These are phyloP conservation scores for Candida sp. DNA, from an alignment of 1,139 yeast species.

Conservation along the genomic window DNA sequence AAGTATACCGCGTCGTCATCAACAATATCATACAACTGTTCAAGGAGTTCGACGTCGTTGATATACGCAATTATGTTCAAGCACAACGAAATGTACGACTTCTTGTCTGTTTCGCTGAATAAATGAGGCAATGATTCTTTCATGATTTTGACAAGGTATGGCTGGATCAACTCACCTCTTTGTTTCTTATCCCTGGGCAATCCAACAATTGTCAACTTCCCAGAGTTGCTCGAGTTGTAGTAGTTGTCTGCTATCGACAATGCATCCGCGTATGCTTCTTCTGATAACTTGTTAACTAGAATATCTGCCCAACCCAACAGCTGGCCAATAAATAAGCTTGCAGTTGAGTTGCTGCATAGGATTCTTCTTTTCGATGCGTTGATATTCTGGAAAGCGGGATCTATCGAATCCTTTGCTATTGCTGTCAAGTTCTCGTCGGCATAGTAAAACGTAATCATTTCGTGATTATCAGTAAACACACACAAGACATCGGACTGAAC, in stretches of 20 bases:
- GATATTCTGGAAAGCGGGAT: slow-evolving; percentile 17
- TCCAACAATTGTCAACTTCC: slow-evolving; percentile 52
- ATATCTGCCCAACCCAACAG: slow-evolving; percentile 79
- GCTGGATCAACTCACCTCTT: slow-evolving; percentile 54
- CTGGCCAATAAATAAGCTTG: slow-evolving; percentile 50
- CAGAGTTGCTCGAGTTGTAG: slow-evolving; percentile 48
- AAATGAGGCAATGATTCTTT: slow-evolving; percentile 52
- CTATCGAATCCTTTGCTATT: slow-evolving; percentile 9
- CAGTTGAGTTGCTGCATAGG: slow-evolving; percentile 17
- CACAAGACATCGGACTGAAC: slow-evolving; percentile 52
- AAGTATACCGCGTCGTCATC: slow-evolving; percentile 46
- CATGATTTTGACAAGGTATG: slow-evolving; percentile 61
- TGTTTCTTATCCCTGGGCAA: slow-evolving; percentile 49
- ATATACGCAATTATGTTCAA: slow-evolving; percentile 23
- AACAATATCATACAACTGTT: slow-evolving; percentile 54
- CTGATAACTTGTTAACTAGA: slow-evolving; percentile 49
- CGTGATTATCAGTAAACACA: slow-evolving; percentile 24
- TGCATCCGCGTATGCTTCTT: slow-evolving; percentile 57
- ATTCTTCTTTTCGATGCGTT: slow-evolving; percentile 31
- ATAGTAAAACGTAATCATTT: slow-evolving; percentile 14
- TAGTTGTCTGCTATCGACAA: slow-evolving; percentile 57
- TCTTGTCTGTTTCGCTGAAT: slow-evolving; percentile 18
- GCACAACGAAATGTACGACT: slow-evolving; percentile 9
- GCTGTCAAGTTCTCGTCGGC: slow-evolving; percentile 5
- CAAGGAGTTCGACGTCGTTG: slow-evolving; percentile 42